Conservation (phyloP, 768 basidiomycete genomes). For the Boletus pseudo-olivaceus region DNA sequence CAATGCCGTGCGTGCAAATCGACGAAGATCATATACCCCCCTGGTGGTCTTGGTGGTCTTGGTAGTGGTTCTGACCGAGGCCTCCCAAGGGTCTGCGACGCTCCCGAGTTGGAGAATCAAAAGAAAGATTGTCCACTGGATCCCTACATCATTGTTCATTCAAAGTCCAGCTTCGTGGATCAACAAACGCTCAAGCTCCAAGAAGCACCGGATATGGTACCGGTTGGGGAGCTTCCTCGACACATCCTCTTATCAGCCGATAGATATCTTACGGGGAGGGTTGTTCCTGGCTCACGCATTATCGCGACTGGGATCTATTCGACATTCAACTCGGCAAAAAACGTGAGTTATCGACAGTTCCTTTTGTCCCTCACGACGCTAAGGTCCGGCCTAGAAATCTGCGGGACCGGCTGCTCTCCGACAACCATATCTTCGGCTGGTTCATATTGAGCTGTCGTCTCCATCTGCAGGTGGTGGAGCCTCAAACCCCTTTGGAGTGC, state of each 20-base stretch:
- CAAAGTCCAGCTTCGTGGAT: conserved; percentile 91
- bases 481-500: conserved; percentile 80
- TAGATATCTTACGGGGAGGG: conserved; percentile 85
- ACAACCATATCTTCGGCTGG: conserved; percentile 89
- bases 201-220: conserved; percentile 99
- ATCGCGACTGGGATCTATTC: conserved; percentile 96
- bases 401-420: conserved; percentile 86
- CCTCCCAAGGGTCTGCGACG: conserved; percentile 85
- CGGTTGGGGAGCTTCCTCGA: conserved; percentile 94
- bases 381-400: conserved; percentile 50
- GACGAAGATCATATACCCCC: conserved; percentile 72
- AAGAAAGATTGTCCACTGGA: conserved; percentile 94
- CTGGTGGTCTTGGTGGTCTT: conserved; percentile 79
- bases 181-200: conserved; percentile 96
- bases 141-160: conserved; percentile 93
- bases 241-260: conserved; percentile 94
- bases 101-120: conserved; percentile 73
- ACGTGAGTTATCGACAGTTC: conserved; percentile 44
- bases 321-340: conserved; percentile 87
- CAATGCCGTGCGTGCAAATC: conserved; percentile 91
- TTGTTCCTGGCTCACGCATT: conserved; percentile 94
- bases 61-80: conserved; percentile 82
- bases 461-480: conserved; percentile 67
- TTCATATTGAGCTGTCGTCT: conserved; percentile 88
- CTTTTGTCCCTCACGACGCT: background rate